Conservation (phyloP, 345 rosid genomes). For the Mercurialis annua region DNA sequence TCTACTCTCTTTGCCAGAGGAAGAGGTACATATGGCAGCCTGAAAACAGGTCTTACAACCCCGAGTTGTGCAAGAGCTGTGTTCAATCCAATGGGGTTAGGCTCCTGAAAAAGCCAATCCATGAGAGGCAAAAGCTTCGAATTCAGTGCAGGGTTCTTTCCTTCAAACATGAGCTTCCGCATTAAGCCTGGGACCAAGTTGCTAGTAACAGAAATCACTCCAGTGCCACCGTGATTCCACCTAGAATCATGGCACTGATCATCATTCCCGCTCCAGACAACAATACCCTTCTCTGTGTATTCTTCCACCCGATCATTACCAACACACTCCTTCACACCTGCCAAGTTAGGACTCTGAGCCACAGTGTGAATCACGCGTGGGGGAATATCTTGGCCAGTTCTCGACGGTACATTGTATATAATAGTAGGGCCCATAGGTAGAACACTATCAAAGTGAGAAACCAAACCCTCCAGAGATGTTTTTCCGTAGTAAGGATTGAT, state of each 20-base stretch:
- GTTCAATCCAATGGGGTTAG: constrained; percentile 81
- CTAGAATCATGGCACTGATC: constrained; percentile 84
- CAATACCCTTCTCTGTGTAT: constrained; percentile 58
- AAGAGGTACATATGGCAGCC: constrained; percentile 79
- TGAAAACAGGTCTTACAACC: constrained; percentile 71
- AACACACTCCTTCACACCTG: constrained; percentile 75
- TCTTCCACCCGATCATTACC: constrained; percentile 64
- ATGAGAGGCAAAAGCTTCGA: constrained; percentile 66
- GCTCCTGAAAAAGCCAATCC: constrained; percentile 73
- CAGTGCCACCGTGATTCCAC: constrained; percentile 69
- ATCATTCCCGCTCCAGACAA: constrained; percentile 87
- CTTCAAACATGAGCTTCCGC: constrained; percentile 59
- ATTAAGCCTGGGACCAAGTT: constrained; percentile 69
- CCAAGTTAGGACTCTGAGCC: constrained; percentile 59
- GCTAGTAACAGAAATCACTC: constrained; percentile 76
- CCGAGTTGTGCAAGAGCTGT: constrained; percentile 89
- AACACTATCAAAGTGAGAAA: constrained; percentile 64
- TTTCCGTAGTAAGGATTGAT: constrained; percentile 92
- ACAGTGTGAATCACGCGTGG: constrained; percentile 48
- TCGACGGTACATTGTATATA: constrained; percentile 76
- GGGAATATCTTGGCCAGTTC: constrained; percentile 85
- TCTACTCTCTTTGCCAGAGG: constrained; percentile 55
- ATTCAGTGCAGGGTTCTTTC: constrained; percentile 54
- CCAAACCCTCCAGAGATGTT: constrained; percentile 74
- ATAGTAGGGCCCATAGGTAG: constrained; percentile 84